Conservation (phyloP, 768 basidiomycete species). For the Boletus vinaceobasis region DNA sequence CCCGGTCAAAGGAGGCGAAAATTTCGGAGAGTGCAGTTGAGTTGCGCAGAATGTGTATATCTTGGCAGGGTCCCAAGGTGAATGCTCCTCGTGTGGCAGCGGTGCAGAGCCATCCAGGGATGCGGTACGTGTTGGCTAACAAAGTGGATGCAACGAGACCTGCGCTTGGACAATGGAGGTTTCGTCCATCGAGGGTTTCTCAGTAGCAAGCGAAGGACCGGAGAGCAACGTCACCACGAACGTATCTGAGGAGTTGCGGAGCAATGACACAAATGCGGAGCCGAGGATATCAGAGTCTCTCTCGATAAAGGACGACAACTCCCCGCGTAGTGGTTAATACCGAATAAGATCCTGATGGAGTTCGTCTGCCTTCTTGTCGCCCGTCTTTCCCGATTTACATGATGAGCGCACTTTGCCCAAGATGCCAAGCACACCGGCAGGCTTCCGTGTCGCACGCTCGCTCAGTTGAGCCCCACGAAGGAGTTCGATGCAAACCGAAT, state of each 20-base stretch:
- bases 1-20: constrained; percentile 56
- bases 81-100: constrained; percentile 44
- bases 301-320: constrained; percentile 60
- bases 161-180: constrained; percentile 82
- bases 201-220: constrained; percentile 79
- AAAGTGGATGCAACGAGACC: constrained; percentile 74
- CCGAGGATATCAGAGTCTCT: constrained; percentile 77
- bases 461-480: constrained; percentile 68
- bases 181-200: constrained; percentile 76
- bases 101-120: constrained; percentile 32
- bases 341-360: constrained; percentile 73
- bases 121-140: constrained; percentile 59
- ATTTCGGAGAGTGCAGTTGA: constrained; percentile 75
- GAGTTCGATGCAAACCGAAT: constrained; percentile 78
- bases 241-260: constrained; percentile 65
- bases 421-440: constrained; percentile 74
- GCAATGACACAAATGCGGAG: constrained; percentile 73
- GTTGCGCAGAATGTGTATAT: constrained; percentile 80
- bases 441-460: constrained; percentile 67
- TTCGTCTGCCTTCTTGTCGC: constrained; percentile 69
- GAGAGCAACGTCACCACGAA: constrained; percentile 82
- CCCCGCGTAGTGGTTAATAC: constrained; percentile 85
- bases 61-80: constrained; percentile 64
- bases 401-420: constrained; percentile 69
- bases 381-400: constrained; percentile 75